Evolutionary conservation across 805 yeast species (phyloP).

Genomic region (Candida argentea): DNA sequence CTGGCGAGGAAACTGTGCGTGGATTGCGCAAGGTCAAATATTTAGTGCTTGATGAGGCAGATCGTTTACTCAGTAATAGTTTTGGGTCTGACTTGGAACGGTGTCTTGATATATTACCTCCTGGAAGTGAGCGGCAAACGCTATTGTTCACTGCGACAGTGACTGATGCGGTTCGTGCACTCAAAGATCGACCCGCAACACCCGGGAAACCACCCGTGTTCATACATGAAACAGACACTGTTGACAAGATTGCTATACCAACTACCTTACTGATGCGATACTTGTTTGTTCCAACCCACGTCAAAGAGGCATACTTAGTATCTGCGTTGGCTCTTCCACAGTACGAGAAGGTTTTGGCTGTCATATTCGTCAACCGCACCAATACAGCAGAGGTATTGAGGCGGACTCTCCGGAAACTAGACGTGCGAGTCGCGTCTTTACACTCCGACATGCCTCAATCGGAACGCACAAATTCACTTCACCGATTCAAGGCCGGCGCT

Average conservation of each 20-base stretch:
- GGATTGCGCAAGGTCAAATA: conserved; percentile 73
- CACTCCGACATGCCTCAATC: conserved; percentile 93
- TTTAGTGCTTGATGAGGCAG: conserved; percentile 93
- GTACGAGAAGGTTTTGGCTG: conserved; percentile 58
- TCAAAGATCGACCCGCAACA: conserved; percentile 55
- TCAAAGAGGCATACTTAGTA: conserved; percentile 81
- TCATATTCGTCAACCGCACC: conserved; percentile 87
- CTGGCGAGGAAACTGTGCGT: conserved; percentile 79
- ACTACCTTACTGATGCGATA: conserved; percentile 54
- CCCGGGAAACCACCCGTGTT: conserved; percentile 48
- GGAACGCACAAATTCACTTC: conserved; percentile 85
- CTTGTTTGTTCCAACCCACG: conserved; percentile 74
- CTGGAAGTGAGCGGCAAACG: conserved; percentile 70
- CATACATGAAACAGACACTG: conserved; percentile 64
- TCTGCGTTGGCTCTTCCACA: conserved; percentile 53
- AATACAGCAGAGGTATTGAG: conserved; percentile 80
- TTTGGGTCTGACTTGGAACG: conserved; percentile 69
- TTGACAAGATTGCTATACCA: conserved; percentile 76
- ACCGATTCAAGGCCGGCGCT: conserved; percentile 88
- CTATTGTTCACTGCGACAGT: conserved; percentile 91
- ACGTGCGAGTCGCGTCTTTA: conserved; percentile 74
- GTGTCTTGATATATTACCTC: conserved; percentile 66
- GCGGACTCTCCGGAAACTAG: conserved; percentile 63
- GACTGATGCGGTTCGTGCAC: conserved; percentile 79
- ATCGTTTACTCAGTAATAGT: conserved; percentile 74